Evolutionary conservation across 1,139 yeast species (phyloP).

Genomic region (Pichia sp.): DNA sequence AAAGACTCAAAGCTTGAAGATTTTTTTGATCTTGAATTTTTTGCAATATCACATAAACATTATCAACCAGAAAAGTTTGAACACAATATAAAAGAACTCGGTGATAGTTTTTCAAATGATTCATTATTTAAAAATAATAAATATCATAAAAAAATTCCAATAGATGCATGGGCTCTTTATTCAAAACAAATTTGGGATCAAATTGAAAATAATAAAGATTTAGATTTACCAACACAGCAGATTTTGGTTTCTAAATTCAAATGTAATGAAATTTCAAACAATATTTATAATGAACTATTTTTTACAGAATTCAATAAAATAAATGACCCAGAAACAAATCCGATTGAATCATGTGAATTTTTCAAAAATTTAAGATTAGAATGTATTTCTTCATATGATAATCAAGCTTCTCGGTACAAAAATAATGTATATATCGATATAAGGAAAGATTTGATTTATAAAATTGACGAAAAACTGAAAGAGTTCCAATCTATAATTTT

Average conservation of each 20-base stretch:
- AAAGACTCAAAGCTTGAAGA: conserved; percentile 51
- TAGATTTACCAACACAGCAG: conserved; percentile 95
- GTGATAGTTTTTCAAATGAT: conserved; percentile 44
- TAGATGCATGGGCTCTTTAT: conserved; percentile 94
- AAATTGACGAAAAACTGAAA: conserved; percentile 40
- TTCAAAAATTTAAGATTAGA: conserved; percentile 38
- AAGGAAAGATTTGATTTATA: conserved; percentile 40
- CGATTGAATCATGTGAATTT: conserved; percentile 33
- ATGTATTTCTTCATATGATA: conserved; percentile 52
- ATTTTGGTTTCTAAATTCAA: conserved; percentile 89
- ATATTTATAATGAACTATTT: conserved; percentile 42
- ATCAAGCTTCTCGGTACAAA: conserved; percentile 67
- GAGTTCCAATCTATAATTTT: conserved; percentile 20
- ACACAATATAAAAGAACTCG: conserved; percentile 56
- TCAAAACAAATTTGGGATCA: conserved; percentile 92
- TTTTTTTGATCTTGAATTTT: conserved; percentile 80
- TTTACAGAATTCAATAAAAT: conserved; percentile 25
- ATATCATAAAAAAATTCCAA: conserved; percentile 81
- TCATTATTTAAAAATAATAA: conserved; percentile 55
- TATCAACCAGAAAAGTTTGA: conserved; percentile 69
- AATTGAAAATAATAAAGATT: conserved; percentile 84
- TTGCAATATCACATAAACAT: conserved; percentile 78
- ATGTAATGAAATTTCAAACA: conserved; percentile 76
- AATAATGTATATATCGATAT: conserved; percentile 59
- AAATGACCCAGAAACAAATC: conserved; percentile 21